Evolutionary conservation across 2,329 filamentous ascomycete genomes (phyloP), one percentile per base, ranked within the genome.

Genomic region (Zarea fungicola): DNA sequence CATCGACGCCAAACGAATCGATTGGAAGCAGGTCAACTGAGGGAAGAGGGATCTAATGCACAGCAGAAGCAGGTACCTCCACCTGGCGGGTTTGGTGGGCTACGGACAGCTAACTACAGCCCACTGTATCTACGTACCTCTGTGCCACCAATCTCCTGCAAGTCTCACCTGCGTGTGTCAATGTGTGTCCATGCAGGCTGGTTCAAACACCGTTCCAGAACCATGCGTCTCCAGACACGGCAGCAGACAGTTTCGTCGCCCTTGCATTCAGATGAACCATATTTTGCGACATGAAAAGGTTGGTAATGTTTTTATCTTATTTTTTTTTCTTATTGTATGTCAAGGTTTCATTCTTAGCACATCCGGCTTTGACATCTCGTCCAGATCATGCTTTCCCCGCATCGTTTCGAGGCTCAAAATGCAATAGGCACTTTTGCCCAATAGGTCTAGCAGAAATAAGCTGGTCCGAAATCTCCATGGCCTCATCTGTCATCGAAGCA

Each of bases 391-490:
- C 9, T 14, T 49, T 35, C 22, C 41, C 19, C 5, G 28, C 51
- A 18, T 52, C 52, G 8, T 51, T 54, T 13, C 65, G 49, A 21
- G 71, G 67, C 13, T 69, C 56, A 51, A 82, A 77, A 41, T 63
- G 68, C 42, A 87, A 59, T 48, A 80, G 64, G 55, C 83, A 87
- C 45, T 64, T 75, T 60, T 84, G 76, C 6, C 76, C 80, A 35
- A 73, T 61, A 0, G 83, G 83, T 40, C 83, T 71, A 14, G 81
- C 77, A 8, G 83, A 84, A 48, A 87, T 85, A 26, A 86, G 70
- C 60, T 85, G 83, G 58, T 87, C 83, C 19, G 79, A 75, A 71
- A 85, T 80, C 28, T 70, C 69, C 84, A 87, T 86, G 21, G 72
- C 73, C 25, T 71, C 73, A 6, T 65, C 65, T 55, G 72, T 77